phyloP scores from a whole-genome alignment of 2,329 filamentous ascomycete genomes.

The Fusarium luffae region DNA sequence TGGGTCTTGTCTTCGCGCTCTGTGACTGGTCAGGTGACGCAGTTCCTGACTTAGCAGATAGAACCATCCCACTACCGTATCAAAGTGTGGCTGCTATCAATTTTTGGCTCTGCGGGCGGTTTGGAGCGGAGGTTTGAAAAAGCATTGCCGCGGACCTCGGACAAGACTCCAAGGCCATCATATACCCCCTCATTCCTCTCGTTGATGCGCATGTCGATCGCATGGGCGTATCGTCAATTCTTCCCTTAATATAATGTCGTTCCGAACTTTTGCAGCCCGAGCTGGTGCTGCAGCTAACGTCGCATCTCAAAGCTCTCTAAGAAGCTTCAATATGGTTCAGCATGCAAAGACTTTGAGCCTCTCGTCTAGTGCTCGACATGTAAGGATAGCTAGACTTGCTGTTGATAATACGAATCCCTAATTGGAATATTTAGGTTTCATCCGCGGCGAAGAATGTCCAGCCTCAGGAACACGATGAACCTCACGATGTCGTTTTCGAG shows the following conservation, averaged over 20 bases:
- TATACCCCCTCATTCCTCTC: slow-evolving; percentile 36
- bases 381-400: slow-evolving; percentile 25
- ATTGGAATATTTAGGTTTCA: slow-evolving; percentile 49
- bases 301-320: slow-evolving; percentile 56
- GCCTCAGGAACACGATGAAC: slow-evolving; percentile 75
- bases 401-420: neutral
- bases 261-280: slow-evolving; percentile 63
- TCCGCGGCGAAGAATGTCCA: slow-evolving; percentile 55
- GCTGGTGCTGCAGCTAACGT: slow-evolving; percentile 63
- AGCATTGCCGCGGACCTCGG: slow-evolving; percentile 47
- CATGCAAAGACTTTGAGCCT: slow-evolving; percentile 77
- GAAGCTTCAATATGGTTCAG: slow-evolving; percentile 75
- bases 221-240: slow-evolving; percentile 52
- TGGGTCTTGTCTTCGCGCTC: neutral
- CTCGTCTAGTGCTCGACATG: slow-evolving; percentile 57
- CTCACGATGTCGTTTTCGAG: slow-evolving; percentile 93
- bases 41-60: slow-evolving; percentile 10
- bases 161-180: slow-evolving; percentile 31
- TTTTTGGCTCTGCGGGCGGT: slow-evolving; percentile 44
- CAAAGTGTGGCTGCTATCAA: slow-evolving; percentile 40
- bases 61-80: slow-evolving; percentile 8
- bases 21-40: slow-evolving; percentile 38
- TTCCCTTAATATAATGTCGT: slow-evolving; percentile 64
- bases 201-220: slow-evolving; percentile 51
- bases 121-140: slow-evolving; percentile 47